Percentiles rank a stretch among this genome's conserved stretches.
Conservation (phyloP, 2,329 filamentous ascomycete species). For the Xylariomycetidae sp. region DNA sequence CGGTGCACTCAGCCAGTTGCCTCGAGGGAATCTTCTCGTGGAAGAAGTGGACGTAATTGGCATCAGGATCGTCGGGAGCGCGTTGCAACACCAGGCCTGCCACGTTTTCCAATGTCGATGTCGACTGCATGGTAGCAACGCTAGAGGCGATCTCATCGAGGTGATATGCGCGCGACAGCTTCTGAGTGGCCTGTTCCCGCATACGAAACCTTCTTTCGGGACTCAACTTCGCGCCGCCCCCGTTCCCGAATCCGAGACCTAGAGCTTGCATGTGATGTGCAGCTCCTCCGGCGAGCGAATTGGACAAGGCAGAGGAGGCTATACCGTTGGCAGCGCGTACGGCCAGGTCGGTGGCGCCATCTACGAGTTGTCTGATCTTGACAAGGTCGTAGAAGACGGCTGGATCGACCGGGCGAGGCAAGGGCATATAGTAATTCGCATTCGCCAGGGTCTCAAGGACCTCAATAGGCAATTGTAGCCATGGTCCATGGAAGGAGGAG, state of each 20-base stretch:
- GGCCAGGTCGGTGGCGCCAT: slow-evolving; percentile 72
- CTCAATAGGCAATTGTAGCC: slow-evolving; percentile 74
- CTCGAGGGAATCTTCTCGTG: slow-evolving; percentile 81
- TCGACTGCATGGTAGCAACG: slow-evolving; percentile 76
- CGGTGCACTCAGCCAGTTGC: slow-evolving; percentile 66
- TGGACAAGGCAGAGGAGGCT: slow-evolving; percentile 57
- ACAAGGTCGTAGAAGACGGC: slow-evolving; percentile 78
- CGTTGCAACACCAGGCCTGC: slow-evolving; percentile 67
- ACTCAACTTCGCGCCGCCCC: slow-evolving; percentile 61
- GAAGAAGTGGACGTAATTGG: slow-evolving; percentile 87
- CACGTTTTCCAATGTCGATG: slow-evolving; percentile 71
- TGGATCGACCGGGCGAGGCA: slow-evolving; percentile 71
- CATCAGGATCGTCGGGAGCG: slow-evolving; percentile 61
- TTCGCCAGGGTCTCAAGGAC: slow-evolving; percentile 73
- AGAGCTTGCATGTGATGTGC: slow-evolving; percentile 30
- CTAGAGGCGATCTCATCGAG: slow-evolving; percentile 79
- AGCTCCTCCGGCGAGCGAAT: slow-evolving; percentile 37
- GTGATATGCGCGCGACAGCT: slow-evolving; percentile 70
- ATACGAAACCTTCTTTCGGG: slow-evolving; percentile 72
- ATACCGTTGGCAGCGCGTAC: slow-evolving; percentile 72
- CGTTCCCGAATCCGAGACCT: slow-evolving; percentile 53
- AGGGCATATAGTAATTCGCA: slow-evolving; percentile 71
- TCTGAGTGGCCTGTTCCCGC: slow-evolving; percentile 72
- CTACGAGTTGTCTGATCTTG: slow-evolving; percentile 73
- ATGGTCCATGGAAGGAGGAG: slow-evolving; percentile 75